Percentiles rank a stretch among this genome's conserved stretches.
phyloP scores from a whole-genome alignment of 306 rosid genomes.

The Adenanthera pavonina region DNA sequence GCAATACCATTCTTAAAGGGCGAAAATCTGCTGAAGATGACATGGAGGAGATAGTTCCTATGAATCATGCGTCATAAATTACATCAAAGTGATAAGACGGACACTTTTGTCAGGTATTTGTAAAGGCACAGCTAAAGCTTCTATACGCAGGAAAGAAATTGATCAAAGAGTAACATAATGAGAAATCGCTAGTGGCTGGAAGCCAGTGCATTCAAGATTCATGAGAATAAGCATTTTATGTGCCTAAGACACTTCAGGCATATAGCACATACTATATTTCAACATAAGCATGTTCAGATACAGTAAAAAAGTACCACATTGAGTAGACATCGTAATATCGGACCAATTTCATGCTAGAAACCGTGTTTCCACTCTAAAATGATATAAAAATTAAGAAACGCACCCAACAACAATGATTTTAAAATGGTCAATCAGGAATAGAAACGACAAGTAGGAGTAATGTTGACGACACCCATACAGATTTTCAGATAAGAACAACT shows the following conservation, averaged over 20 bases:
- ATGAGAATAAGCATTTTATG: neutral
- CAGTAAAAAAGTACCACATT: neutral
- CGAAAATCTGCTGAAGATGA: neutral
- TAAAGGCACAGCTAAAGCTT: neutral
- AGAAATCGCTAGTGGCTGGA: neutral
- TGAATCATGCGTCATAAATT: neutral
- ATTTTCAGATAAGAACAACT: neutral
- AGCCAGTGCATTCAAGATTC: neutral
- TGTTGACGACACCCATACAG: neutral
- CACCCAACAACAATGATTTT: neutral
- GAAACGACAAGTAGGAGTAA: neutral
- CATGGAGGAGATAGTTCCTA: neutral
- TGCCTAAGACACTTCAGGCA: neutral
- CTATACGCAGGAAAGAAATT: neutral
- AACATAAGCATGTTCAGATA: neutral
- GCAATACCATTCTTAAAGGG: neutral
- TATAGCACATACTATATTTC: neutral
- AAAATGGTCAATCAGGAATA: neutral
- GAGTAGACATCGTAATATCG: neutral
- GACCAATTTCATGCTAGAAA: neutral
- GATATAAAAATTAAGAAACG: neutral
- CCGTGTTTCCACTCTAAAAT: neutral
- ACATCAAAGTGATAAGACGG: neutral
- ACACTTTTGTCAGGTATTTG: conserved; percentile 1
- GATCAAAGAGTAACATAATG: neutral